Percentiles rank a stretch among this genome's conserved stretches.
Evolutionary conservation across 805 yeast genomes (phyloP).

Genomic region (Cyberlindnera amylophila): DNA sequence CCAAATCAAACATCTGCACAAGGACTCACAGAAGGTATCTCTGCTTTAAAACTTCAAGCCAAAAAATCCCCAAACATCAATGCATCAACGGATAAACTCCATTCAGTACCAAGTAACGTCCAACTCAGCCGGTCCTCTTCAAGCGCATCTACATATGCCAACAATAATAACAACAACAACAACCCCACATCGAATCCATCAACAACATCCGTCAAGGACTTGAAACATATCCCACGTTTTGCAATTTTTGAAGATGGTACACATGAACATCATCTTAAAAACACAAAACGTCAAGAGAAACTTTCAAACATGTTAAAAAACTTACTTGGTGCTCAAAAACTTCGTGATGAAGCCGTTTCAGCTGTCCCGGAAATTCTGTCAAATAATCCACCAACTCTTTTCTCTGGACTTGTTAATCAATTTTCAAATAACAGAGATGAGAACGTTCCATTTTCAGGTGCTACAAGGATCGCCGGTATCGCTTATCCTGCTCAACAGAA

Average conservation of each 20-base stretch:
- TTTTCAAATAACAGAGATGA: slow-evolving; percentile 45
- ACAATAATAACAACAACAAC: background rate
- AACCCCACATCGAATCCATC: slow-evolving; percentile 1
- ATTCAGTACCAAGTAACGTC: slow-evolving; percentile 11
- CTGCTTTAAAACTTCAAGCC: slow-evolving; percentile 8
- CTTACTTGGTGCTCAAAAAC: slow-evolving; percentile 67
- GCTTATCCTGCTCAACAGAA: background rate
- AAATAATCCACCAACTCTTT: slow-evolving; percentile 62
- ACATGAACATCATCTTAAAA: slow-evolving; percentile 77
- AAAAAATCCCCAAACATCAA: slow-evolving; percentile 14
- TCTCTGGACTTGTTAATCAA: slow-evolving; percentile 63
- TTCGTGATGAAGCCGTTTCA: slow-evolving; percentile 65
- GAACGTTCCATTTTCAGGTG: slow-evolving; percentile 34
- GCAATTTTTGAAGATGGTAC: slow-evolving; percentile 58
- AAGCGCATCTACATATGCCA: slow-evolving; percentile 16
- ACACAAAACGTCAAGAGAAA: slow-evolving; percentile 77
- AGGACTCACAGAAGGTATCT: slow-evolving; percentile 5
- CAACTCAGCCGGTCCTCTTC: slow-evolving; percentile 25
- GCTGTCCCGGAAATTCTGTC: slow-evolving; percentile 67
- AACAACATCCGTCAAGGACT: slow-evolving; percentile 2
- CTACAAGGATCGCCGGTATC: slow-evolving; percentile 26
- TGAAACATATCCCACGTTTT: slow-evolving; percentile 37
- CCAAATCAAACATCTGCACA: slow-evolving; percentile 5
- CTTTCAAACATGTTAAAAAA: slow-evolving; percentile 71
- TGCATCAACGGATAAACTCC: slow-evolving; percentile 7